phyloP scores from a whole-genome alignment of 768 basidiomycete genomes.

The Panaeolus cyanescens region DNA sequence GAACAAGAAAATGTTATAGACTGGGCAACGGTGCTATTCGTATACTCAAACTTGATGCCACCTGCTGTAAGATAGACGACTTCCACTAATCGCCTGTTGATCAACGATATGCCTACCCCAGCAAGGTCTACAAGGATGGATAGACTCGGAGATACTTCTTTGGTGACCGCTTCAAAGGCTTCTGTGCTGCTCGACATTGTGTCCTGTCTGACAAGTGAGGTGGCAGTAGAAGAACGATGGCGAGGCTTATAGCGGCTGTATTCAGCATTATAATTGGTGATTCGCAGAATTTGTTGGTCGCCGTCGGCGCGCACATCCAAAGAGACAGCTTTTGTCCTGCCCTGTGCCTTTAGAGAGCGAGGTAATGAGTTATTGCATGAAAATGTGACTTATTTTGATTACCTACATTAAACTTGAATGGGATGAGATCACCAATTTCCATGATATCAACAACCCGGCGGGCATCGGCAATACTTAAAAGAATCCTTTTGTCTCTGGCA shows the following conservation, averaged over 20 bases:
- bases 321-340: conserved; percentile 70
- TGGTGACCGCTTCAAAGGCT: conserved; percentile 82
- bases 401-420: conserved; percentile 83
- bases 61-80: conserved; percentile 86
- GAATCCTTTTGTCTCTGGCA: conserved; percentile 75
- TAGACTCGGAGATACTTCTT: conserved; percentile 69
- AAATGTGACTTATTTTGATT: neutral
- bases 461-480: conserved; percentile 60
- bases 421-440: conserved; percentile 92
- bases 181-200: conserved; percentile 70
- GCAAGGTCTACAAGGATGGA: conserved; percentile 75
- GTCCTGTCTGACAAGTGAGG: conserved; percentile 62
- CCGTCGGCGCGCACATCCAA: conserved; percentile 92
- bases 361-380: neutral
- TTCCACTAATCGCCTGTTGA: conserved; percentile 87
- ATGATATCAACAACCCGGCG: conserved; percentile 82
- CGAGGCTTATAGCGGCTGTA: conserved; percentile 87
- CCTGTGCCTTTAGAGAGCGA: conserved; percentile 49
- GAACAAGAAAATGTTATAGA: conserved; percentile 80
- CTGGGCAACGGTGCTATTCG: conserved; percentile 76
- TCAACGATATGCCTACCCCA: conserved; percentile 89
- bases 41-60: conserved; percentile 82
- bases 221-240: conserved; percentile 41
- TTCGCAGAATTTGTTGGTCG: conserved; percentile 79
- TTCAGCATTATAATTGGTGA: conserved; percentile 86